Evolutionary conservation across 2,329 filamentous ascomycete species (phyloP), one percentile per base, ranked within the genome.

Genomic region (Chaetomium globosum): DNA sequence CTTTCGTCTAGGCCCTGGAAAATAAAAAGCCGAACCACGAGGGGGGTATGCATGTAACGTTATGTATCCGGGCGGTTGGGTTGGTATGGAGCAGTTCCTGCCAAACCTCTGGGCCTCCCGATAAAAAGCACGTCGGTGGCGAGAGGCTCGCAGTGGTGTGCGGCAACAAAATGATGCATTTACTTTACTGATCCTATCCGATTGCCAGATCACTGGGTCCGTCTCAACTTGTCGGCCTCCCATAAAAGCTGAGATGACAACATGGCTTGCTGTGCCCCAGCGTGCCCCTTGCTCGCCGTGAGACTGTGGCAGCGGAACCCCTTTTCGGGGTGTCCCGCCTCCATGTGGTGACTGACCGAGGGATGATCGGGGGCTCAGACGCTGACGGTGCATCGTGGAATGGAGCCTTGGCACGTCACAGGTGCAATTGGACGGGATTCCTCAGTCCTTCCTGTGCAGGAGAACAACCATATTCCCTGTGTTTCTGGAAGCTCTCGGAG

Each of bases 341-440:
- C 26, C 26, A n/a, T n/a, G n/a, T 23, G 46, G 10, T 21, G 46
- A 48, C 23, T 48, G 46, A n/a, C 46, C 46, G 46, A 48, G 46
- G 46, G 46, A 48, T 23, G 21, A 48, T 48, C n/a, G 46, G 46
- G 46, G 46, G 46, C 19, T 48, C 46, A 48, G 26, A 30, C 26
- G 51, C 26, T 10, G 51, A 53, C 26, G 51, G 26, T 30, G 51
- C 28, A 30, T 53, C 26, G 26, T n/a, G 16, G 13, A 30, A 30
- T 26, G 39, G 36, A 43, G 33, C 23, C 36, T 58, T 58, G 55
- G 55, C 55, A 28, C 55, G 26, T 30, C 51, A 52, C 26, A 52
- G 23, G 23, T 26, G 49, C 49, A 28, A 28, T n/a, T 12, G 21
- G 26, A 30, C 21, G 5, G 26, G 26, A 26, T 4, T 26, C 26